Evolutionary conservation across 2,329 filamentous ascomycete species (phyloP), one percentile per base, ranked within the genome.

Genomic region (Colletotrichum paranaense): DNA sequence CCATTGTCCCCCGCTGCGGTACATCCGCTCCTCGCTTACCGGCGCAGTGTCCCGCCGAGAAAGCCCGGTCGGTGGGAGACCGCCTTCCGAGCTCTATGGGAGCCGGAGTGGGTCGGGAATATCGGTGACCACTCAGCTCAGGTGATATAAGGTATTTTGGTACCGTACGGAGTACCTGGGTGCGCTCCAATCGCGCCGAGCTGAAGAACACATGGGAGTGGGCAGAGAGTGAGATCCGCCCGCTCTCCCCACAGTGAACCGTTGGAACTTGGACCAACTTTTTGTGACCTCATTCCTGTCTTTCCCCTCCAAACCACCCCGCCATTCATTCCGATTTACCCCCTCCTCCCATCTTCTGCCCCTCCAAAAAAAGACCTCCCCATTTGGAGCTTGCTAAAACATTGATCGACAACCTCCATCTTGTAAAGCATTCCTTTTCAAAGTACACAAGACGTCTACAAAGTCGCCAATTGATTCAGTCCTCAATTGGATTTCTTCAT

Each of bases 221-320:
- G 55, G 52, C 24, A 30, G 46, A 38, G 56, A 22, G 24, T 35
- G 57, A 64, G 42, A 22, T 49, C 19, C 53, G 32, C 38, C 66
- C 55, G 55, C 55, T 28, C 53, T 42, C 67, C 49, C 71, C 71
- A 73, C 67, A 62, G 24, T 64, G 22, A 22, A 26, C 59, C 59
- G 42, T 32, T 55, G 60, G 49, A 42, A 42, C 38, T 42, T 6
- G 38, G 38, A 16, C 52, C 28, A 12, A 26, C 46, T 32, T 32
- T 35, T 35, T 65, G 67, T 73, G 71, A 71, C 67, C 59, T 73
- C 71, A 71, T 71, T 42, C 53, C 52, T 53, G 0, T 22, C 9
- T 12, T 14, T 28, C 24, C 32, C 19, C 26, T 55, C n/a, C 22
- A 22, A 56, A 60, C 22, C 32, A 42, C 66, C 70, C 71, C 67